phyloP scores from a whole-genome alignment of 2,329 filamentous ascomycete genomes.

The Cytospora schulzeri region DNA sequence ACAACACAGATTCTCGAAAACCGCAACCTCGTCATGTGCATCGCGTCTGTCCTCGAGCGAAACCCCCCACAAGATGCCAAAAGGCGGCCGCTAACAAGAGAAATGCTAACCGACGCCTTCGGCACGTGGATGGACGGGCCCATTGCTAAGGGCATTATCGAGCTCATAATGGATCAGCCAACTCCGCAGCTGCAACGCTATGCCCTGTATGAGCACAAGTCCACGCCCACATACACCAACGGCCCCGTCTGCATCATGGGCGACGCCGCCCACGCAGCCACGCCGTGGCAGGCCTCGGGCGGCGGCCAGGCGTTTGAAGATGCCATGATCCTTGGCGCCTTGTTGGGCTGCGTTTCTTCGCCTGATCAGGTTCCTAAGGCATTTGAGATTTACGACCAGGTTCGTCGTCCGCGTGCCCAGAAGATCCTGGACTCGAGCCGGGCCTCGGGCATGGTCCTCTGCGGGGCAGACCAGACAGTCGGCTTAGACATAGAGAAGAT shows the following conservation, averaged over 20 bases:
- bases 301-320: constrained; percentile 18
- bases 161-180: constrained; percentile 23
- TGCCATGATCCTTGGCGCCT: constrained; percentile 1
- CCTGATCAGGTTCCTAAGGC: not conserved
- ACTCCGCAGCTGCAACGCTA: constrained; percentile 27
- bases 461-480: not conserved
- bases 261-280: constrained; percentile 26
- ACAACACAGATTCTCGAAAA: not conserved
- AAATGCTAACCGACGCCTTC: not conserved
- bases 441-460: constrained; percentile 8
- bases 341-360: constrained; percentile 1
- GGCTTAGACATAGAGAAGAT: not conserved
- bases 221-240: constrained; percentile 29
- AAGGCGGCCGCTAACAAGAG: not conserved
- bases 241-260: constrained; percentile 31
- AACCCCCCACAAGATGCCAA: not conserved
- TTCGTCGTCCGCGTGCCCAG: constrained; percentile 9
- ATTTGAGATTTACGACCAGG: constrained; percentile 6
- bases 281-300: constrained; percentile 21
- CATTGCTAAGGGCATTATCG: constrained; percentile 3
- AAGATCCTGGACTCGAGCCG: constrained; percentile 16
- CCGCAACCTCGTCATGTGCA: not conserved
- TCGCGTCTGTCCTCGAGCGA: not conserved
- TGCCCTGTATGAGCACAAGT: constrained; percentile 32
- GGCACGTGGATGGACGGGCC: constrained; percentile 20